A percentile compares a stretch with the other conserved stretches of the same genome.
Conservation (phyloP, 2,329 filamentous ascomycete species). For the Phaeophleospora eucalypticola region DNA sequence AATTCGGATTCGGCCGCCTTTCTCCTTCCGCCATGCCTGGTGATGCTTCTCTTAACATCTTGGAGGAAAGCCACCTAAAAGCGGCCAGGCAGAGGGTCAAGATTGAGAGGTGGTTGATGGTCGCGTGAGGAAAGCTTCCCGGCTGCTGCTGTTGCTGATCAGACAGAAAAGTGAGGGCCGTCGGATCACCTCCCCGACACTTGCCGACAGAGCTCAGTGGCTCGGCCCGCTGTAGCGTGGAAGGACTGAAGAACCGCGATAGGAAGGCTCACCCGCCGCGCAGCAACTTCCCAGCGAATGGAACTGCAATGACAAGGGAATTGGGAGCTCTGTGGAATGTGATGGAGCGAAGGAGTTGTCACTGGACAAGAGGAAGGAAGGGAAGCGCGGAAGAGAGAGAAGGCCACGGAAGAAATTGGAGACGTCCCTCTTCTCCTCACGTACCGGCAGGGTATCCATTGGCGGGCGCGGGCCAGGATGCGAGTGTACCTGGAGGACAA, state of each 20-base stretch:
- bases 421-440: neutral
- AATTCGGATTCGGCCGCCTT: neutral
- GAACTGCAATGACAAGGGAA: neutral
- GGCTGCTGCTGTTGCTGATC: too few relatives aligned
- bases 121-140: too few relatives aligned
- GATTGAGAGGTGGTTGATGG: too few relatives aligned
- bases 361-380: neutral
- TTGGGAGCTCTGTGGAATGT: neutral
- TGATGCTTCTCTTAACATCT: neutral
- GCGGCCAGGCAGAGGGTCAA: too few relatives aligned
- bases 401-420: neutral
- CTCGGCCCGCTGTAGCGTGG: neutral
- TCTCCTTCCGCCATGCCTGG: conserved; percentile 2
- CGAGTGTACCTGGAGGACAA: neutral
- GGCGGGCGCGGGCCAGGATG: neutral
- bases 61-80: neutral
- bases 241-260: neutral
- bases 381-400: neutral
- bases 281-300: neutral
- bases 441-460: neutral
- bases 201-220: neutral
- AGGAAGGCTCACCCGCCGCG: too few relatives aligned
- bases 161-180: too few relatives aligned
- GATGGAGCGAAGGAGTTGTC: neutral
- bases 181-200: too few relatives aligned